phyloP scores from a whole-genome alignment of 2,329 filamentous ascomycete species.

The Fusarium devonianum region DNA sequence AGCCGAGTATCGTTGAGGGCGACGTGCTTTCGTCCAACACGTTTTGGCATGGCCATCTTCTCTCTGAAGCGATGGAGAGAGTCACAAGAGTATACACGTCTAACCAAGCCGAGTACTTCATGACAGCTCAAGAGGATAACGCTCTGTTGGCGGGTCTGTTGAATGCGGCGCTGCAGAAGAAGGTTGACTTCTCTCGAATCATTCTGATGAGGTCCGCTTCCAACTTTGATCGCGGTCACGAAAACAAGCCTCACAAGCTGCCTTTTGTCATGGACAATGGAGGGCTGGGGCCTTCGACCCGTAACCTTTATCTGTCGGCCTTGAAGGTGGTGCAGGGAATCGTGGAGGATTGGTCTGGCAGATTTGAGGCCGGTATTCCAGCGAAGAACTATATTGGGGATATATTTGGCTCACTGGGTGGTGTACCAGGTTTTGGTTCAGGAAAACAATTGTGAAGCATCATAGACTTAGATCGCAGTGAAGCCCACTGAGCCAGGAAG shows the following conservation, averaged over 20 bases:
- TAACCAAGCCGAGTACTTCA: conserved; percentile 22
- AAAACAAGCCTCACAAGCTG: conserved; percentile 25
- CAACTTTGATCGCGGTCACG: conserved; percentile 31
- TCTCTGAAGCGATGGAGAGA: conserved; percentile 32
- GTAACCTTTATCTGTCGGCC: conserved; percentile 26
- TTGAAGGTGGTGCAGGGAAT: conserved; percentile 24
- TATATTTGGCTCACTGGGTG: conserved; percentile 32
- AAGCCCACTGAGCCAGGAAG: too few species aligned
- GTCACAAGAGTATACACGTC: conserved; percentile 26
- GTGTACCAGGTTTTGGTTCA: conserved; percentile 23
- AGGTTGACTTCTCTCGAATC: conserved; percentile 27
- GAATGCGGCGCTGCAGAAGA: conserved; percentile 21
- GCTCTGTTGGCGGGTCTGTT: conserved; percentile 23
- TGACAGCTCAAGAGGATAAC: conserved; percentile 37
- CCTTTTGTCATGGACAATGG: conserved; percentile 34
- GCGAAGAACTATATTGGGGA: conserved; percentile 29
- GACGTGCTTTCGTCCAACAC: conserved; percentile 33
- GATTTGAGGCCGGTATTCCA: conserved; percentile 13
- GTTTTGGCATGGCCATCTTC: conserved; percentile 30
- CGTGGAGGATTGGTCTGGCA: conserved; percentile 13
- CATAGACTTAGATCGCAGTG: too few species aligned
- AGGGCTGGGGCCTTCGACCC: conserved; percentile 26
- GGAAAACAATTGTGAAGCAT: too few species aligned
- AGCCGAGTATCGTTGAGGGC: conserved; percentile 24
- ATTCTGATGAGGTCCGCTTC: conserved; percentile 32